Base-by-base conservation (phyloP, 2,329 filamentous ascomycete species). In the Phialophora macrospora region DNA sequence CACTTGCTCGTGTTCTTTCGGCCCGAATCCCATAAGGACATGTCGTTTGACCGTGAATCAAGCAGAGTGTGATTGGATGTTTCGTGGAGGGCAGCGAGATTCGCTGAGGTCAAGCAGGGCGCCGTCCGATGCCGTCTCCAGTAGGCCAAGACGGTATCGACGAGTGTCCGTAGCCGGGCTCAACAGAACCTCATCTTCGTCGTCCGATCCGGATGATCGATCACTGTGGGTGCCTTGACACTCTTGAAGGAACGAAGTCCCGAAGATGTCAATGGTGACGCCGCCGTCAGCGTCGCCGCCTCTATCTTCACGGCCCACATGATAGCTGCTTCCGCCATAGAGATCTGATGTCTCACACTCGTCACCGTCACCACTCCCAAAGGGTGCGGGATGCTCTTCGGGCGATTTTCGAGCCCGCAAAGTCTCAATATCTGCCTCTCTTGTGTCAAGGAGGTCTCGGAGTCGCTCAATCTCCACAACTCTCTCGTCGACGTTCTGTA, bases 91-190 rank as follows among this genome's bases (percentile, higher is more conserved):
- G 17, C 38, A 8, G 38, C 17, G 2, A 44, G 1, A 6, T n/a
- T 44, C 48, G 20, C 2, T 22, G 11, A 51, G 22, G 9, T 0
- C 48, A 22, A 26, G 48, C 9, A 51, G 9, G 22, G 48, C 48
- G 20, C 48, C 20, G 48, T 51, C 48, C 9, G 48, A 24, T 5
- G 48, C 48, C 48, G 48, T 51, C 48, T 51, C 48, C 48, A 51
- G 20, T 5, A 17, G 24, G 5, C 5, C 48, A 28, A 51, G 22
- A 11, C 48, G 48, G 48, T 26, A 28, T 28, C 48, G 48, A 51
- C 48, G 48, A 51, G 20, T 51, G 11, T 51, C 48, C 5, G 48
- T 22, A 22, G 22, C 48, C 4, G 8, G 22, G 48, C 22, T 51
- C 24, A 51, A 17, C 20, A 51, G 20, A 51, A 26, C 22, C 22